These are phyloP conservation scores for Magnolia sinica DNA, from an alignment of 164 flowering plant genomes.

Conservation along the genomic window DNA sequence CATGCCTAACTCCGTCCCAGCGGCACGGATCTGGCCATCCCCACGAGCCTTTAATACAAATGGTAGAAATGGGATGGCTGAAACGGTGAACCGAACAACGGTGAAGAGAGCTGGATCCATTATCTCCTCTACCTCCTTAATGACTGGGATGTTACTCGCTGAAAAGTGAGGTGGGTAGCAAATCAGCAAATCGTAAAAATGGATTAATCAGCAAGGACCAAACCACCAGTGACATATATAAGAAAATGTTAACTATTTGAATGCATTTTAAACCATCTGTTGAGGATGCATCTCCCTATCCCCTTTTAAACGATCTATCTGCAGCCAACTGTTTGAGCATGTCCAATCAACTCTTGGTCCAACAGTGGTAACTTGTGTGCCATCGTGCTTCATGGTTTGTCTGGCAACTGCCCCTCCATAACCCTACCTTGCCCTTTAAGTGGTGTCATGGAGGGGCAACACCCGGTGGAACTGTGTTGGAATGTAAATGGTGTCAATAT, in stretches of 20 bases:
- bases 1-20: slow-evolving; percentile 79
- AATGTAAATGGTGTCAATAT: too few relatives aligned
- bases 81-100: slow-evolving; percentile 54
- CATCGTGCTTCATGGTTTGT: too few relatives aligned
- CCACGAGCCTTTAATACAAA: slow-evolving; percentile 45
- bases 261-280: not conserved
- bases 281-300: too few relatives aligned
- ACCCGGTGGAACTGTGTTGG: too few relatives aligned
- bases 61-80: slow-evolving; percentile 79
- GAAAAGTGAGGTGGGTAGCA: slow-evolving; percentile 21
- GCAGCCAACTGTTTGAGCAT: too few relatives aligned
- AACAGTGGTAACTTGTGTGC: too few relatives aligned
- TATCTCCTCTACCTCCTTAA: slow-evolving; percentile 75
- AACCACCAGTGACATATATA: too few relatives aligned
- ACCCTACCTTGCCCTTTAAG: too few relatives aligned
- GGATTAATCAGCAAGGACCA: not conserved
- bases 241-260: not conserved
- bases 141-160: slow-evolving; percentile 80
- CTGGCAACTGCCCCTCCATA: too few relatives aligned
- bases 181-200: slow-evolving; percentile 1
- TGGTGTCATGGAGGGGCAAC: too few relatives aligned
- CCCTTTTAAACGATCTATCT: too few relatives aligned
- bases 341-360: too few relatives aligned
- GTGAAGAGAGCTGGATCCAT: slow-evolving; percentile 72
- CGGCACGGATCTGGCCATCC: slow-evolving; percentile 55